Evolutionary conservation across 2,329 filamentous ascomycete genomes (phyloP).

Genomic region (Botrytis tulipae): DNA sequence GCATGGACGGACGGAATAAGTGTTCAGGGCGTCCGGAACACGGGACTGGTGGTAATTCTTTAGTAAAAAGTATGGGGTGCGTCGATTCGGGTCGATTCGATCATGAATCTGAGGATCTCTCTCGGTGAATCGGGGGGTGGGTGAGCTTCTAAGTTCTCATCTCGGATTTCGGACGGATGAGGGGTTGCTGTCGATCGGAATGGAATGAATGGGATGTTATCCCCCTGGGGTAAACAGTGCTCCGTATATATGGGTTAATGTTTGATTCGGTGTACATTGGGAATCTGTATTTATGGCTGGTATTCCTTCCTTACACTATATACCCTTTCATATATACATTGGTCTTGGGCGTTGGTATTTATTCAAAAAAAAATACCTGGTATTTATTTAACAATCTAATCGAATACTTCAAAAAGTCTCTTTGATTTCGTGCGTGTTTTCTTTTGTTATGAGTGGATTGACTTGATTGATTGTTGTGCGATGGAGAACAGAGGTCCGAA

Average conservation of each 20-base stretch:
- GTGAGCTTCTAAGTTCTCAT: neutral
- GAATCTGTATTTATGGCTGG: conserved; percentile 18
- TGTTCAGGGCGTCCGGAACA: conserved; percentile 13
- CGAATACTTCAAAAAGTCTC: too few species aligned
- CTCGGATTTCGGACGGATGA: neutral
- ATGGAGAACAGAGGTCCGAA: neutral
- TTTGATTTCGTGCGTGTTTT: neutral
- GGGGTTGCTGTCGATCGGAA: neutral
- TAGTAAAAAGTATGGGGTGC: neutral
- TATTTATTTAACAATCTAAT: conserved; percentile 6
- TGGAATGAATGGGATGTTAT: neutral
- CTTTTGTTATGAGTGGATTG: neutral
- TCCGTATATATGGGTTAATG: conserved; percentile 11
- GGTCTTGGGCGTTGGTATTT: conserved; percentile 1
- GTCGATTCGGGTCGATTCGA: neutral
- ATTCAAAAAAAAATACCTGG: neutral
- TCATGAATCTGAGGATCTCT: neutral
- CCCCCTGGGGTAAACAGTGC: neutral
- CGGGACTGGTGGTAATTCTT: conserved; percentile 4
- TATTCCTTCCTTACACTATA: conserved; percentile 16
- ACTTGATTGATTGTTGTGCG: neutral
- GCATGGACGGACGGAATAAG: conserved; percentile 5
- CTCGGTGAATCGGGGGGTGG: neutral
- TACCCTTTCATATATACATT: conserved; percentile 10
- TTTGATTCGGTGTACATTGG: neutral